Evolutionary conservation across 2,329 filamentous ascomycete species (phyloP), one percentile per base, ranked within the genome.

Genomic region (Aspergillus brunneoviolaceus): DNA sequence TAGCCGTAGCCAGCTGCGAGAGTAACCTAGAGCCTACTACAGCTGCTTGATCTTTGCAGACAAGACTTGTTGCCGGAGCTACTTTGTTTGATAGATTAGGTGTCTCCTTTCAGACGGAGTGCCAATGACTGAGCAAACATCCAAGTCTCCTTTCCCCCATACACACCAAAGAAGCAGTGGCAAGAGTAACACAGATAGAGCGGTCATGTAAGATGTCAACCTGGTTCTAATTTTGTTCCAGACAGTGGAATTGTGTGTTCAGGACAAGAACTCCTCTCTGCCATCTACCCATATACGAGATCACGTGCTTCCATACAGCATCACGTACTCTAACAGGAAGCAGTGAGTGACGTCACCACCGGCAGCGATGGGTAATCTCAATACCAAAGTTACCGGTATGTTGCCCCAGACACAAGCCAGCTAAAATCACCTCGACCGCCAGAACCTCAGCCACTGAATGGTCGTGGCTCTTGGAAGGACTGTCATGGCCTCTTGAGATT

Each of bases 311-410:
- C 10, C 16, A 7, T 45, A 19, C 5, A 5, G 16, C 39, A 45
- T 45, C 39, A 45, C 39, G 39, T 45, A 16, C 39, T 16, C 6
- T 5, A 19, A 6, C 14, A 7, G 16, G 39, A 45, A 45, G 39
- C 14, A 12, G 39, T 45, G 14, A 9, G 39, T 52, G 51, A 52
- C 51, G 51, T 52, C 19, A 52, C 39, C 31, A 16, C 11, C 11
- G 25, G 19, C 12, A 52, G 33, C 51, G 5, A 45, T 45, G 39
- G 31, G 31, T 52, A 52, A 39, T 25, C 1, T 10, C 51, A 42
- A 52, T 52, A 52, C 31, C 51, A 52, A 52, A 52, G 19, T 52
- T 39, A 52, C 51, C 19, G 39, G 39, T 45, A 45, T 45, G 39
- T 45, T 45, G 33, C 39, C 16, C 16, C 39, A 19, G 9, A 45